phyloP scores from a whole-genome alignment of 2,329 filamentous ascomycete species.

The Ambrosiella xylebori region DNA sequence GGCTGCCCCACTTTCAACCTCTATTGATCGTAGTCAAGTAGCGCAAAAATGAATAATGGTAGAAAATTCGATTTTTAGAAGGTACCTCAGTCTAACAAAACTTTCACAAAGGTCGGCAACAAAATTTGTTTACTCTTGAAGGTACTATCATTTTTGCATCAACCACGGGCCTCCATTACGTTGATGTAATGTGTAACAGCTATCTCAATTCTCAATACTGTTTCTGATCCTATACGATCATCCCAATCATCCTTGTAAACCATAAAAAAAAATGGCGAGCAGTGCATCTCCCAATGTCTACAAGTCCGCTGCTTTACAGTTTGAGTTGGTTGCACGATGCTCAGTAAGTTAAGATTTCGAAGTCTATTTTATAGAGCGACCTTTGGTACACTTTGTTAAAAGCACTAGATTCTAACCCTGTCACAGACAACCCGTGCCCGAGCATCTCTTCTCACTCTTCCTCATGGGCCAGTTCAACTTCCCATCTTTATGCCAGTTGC shows the following conservation, averaged over 20 bases:
- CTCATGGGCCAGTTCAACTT: slow-evolving; percentile 77
- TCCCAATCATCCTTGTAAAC: neutral
- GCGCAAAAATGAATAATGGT: neutral
- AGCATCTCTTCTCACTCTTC: slow-evolving; percentile 70
- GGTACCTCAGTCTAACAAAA: no score
- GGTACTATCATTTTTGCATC: no score
- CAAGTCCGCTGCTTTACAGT: slow-evolving; percentile 51
- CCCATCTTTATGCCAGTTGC: slow-evolving; percentile 98
- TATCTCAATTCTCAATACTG: neutral
- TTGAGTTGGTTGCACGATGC: slow-evolving; percentile 62
- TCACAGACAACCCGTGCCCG: slow-evolving; percentile 78
- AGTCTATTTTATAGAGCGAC: neutral
- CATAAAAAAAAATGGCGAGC: slow-evolving; percentile 9
- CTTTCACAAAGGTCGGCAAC: no score
- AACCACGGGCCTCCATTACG: no score
- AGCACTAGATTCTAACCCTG: neutral
- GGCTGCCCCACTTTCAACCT: neutral
- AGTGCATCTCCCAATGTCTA: slow-evolving; percentile 24
- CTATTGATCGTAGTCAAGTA: neutral
- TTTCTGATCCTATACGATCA: neutral
- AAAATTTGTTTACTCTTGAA: no score
- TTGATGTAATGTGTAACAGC: neutral
- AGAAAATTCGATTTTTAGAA: no score
- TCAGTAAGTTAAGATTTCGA: slow-evolving; percentile 40
- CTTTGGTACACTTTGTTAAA: neutral